Evolutionary conservation across 1,139 yeast species (phyloP).

Genomic region (Wickerhamomyces sp.): DNA sequence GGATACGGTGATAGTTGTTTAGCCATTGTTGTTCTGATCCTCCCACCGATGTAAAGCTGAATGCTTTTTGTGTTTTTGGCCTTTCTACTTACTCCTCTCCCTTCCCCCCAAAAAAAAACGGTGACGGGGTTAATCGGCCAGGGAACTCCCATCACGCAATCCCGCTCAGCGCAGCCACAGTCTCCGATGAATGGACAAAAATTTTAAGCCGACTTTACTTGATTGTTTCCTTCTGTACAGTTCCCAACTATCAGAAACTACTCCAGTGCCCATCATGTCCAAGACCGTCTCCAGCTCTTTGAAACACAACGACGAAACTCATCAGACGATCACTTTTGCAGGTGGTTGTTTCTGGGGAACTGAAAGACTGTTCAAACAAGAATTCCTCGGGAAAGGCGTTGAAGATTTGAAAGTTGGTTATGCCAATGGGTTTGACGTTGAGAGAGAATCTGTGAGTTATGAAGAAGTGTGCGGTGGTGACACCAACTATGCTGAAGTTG

Average conservation of each 20-base stretch:
- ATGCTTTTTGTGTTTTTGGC: too few relatives aligned
- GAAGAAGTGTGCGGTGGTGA: conserved; percentile 65
- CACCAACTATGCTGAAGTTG: conserved; percentile 66
- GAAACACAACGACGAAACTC: conserved; percentile 29
- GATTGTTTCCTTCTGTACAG: too few relatives aligned
- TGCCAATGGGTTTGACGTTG: conserved; percentile 60
- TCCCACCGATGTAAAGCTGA: too few relatives aligned
- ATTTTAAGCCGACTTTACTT: too few relatives aligned
- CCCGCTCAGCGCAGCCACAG: too few relatives aligned
- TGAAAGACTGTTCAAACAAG: conserved; percentile 70
- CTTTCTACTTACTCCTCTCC: too few relatives aligned
- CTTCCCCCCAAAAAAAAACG: too few relatives aligned
- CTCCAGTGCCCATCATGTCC: not conserved
- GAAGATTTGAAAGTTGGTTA: conserved; percentile 79
- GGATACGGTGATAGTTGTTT: conserved; percentile 8
- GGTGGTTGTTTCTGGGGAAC: conserved; percentile 95
- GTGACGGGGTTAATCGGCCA: too few relatives aligned
- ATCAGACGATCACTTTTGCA: conserved; percentile 54
- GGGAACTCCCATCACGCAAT: too few relatives aligned
- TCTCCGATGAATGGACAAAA: too few relatives aligned
- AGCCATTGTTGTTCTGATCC: conserved; percentile 4
- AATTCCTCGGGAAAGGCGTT: conserved; percentile 54
- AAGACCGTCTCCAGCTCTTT: conserved; percentile 27
- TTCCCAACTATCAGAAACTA: too few relatives aligned
- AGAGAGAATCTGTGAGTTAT: conserved; percentile 48